Conservation (phyloP, 192 early-diverging fungal species). For the Backusella morwellensis region DNA sequence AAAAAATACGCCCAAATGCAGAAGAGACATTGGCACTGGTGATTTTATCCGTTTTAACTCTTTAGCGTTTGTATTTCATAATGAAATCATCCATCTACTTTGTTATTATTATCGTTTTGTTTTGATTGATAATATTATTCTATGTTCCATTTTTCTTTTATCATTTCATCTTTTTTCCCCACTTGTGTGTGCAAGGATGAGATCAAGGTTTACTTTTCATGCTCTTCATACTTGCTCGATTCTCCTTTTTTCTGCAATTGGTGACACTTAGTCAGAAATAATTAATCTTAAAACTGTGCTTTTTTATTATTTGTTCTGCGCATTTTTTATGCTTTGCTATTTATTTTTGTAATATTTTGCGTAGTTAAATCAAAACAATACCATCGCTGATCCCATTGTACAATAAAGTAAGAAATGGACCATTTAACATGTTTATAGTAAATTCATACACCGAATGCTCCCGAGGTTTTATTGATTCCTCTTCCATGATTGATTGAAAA, state of each 20-base stretch:
- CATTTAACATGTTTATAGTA: background rate
- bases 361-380: slow-evolving; percentile 5
- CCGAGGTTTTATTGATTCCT: background rate
- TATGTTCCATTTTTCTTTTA: slow-evolving; percentile 2
- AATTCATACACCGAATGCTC: background rate
- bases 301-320: background rate
- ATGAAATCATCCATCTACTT: background rate
- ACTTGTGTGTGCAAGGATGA: background rate
- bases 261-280: background rate
- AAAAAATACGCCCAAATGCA: slow-evolving; percentile 6
- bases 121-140: background rate
- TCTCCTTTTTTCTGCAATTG: background rate
- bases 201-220: background rate
- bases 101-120: background rate
- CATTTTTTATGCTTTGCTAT: background rate
- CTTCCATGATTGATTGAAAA: background rate
- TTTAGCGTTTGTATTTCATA: background rate
- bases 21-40: background rate
- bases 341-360: background rate
- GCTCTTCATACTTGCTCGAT: background rate
- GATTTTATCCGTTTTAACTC: slow-evolving; percentile 3
- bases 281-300: background rate
- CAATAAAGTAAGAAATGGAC: background rate
- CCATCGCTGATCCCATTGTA: background rate
- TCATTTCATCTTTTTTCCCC: background rate